These are phyloP conservation scores for Leccinum subtestaceum DNA, from an alignment of 768 basidiomycete genomes.

Conservation along the genomic window DNA sequence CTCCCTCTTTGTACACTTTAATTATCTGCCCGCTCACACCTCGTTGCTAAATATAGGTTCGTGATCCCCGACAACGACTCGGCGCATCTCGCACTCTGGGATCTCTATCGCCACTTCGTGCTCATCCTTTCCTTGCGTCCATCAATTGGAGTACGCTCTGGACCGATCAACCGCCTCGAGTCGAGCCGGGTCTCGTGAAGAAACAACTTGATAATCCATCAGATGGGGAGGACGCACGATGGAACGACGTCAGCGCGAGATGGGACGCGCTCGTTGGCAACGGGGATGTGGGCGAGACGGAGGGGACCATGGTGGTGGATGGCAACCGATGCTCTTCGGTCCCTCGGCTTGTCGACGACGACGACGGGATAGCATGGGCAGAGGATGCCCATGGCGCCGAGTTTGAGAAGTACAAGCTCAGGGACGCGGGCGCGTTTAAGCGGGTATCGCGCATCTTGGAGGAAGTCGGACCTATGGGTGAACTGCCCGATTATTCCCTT, in stretches of 20 bases:
- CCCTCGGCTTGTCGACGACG: background rate
- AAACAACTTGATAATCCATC: conserved; percentile 26
- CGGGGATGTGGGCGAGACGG: conserved; percentile 22
- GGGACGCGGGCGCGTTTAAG: conserved; percentile 6
- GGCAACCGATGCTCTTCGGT: background rate
- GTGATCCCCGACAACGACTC: conserved; percentile 56
- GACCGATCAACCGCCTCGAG: conserved; percentile 55
- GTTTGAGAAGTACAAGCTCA: conserved; percentile 26
- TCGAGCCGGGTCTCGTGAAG: conserved; percentile 58
- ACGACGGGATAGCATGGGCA: conserved; percentile 54
- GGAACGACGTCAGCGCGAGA: conserved; percentile 52
- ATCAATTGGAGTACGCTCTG: conserved; percentile 66
- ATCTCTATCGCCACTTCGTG: conserved; percentile 47
- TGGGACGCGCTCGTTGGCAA: conserved; percentile 49
- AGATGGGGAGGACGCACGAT: conserved; percentile 34
- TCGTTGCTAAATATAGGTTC: conserved; percentile 42
- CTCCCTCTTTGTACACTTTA: background rate
- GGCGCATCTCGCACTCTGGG: conserved; percentile 46
- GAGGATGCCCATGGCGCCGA: conserved; percentile 41
- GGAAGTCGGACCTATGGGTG: conserved; percentile 45
- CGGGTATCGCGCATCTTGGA: conserved; percentile 28
- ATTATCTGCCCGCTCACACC: background rate
- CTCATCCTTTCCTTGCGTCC: conserved; percentile 58
- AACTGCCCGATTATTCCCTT: conserved; percentile 34
- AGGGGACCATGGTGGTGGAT: conserved; percentile 7